A percentile compares a stretch with the other conserved stretches of the same genome.
These are phyloP conservation scores for Fagopyrum tataricum DNA, from an alignment of 148 eudicot species.

Conservation along the genomic window DNA sequence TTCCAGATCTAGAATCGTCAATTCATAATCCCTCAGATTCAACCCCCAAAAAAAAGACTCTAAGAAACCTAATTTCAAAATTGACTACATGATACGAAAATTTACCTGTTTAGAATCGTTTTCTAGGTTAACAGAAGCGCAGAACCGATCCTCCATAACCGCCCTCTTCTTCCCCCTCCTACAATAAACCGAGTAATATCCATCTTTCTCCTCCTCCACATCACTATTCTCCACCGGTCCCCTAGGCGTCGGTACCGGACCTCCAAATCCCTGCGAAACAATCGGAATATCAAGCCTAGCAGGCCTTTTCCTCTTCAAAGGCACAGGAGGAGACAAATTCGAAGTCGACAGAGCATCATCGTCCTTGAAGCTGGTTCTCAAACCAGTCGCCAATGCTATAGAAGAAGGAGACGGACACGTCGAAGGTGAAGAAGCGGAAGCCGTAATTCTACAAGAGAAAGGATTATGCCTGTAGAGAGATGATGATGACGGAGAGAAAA, in stretches of 20 bases:
- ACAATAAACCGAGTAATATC: slow-evolving; percentile 66
- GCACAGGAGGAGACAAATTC: slow-evolving; percentile 26
- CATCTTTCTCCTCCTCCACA: slow-evolving; percentile 63
- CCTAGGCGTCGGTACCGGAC: slow-evolving; percentile 18
- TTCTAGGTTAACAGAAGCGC: slow-evolving; percentile 36
- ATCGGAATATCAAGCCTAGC: slow-evolving; percentile 58
- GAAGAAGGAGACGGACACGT: slow-evolving; percentile 24
- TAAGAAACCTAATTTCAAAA: slow-evolving; percentile 1
- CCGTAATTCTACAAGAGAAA: slow-evolving; percentile 20
- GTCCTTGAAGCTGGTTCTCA: slow-evolving; percentile 10
- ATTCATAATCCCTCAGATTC: background rate
- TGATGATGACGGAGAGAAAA: slow-evolving; percentile 40
- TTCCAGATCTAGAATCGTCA: background rate
- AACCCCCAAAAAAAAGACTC: background rate
- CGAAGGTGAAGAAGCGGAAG: slow-evolving; percentile 15
- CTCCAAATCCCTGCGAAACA: slow-evolving; percentile 24
- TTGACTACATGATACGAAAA: background rate
- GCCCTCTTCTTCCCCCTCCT: slow-evolving; percentile 78
- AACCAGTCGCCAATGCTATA: slow-evolving; percentile 22
- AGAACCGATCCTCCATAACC: slow-evolving; percentile 81
- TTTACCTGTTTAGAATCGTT: slow-evolving; percentile 73
- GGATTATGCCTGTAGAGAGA: slow-evolving; percentile 19
- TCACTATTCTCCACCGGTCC: slow-evolving; percentile 20
- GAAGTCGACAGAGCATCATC: slow-evolving; percentile 20
- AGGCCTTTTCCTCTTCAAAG: slow-evolving; percentile 74